Evolutionary conservation across 495 filamentous ascomycete genomes (phyloP).

Genomic region (Tuber borchii): DNA sequence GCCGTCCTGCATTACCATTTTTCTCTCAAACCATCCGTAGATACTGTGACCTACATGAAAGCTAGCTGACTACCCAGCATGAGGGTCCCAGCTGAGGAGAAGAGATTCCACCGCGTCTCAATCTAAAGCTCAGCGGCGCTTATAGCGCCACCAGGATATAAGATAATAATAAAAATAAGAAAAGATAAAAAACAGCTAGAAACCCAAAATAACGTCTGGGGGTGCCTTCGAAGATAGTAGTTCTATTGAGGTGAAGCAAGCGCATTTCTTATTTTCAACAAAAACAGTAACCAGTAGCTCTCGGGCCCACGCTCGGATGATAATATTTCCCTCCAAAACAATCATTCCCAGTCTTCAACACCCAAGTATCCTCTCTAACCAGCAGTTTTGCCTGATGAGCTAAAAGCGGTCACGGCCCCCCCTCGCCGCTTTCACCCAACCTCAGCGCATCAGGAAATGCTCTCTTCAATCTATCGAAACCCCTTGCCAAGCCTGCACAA

Average conservation of each 20-base stretch:
- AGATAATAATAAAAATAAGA: background rate
- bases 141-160: background rate
- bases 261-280: background rate
- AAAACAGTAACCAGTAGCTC: too few species aligned
- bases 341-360: background rate
- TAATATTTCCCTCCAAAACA: background rate
- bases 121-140: background rate
- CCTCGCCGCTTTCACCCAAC: too few species aligned
- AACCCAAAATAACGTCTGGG: background rate
- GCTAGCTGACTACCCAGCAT: background rate
- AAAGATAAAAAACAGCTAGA: background rate
- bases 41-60: background rate
- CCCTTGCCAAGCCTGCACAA: background rate
- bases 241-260: background rate
- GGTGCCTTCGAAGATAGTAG: background rate
- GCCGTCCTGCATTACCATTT: background rate
- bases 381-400: background rate
- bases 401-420: background rate
- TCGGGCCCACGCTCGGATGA: background rate
- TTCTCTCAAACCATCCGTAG: background rate
- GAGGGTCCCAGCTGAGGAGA: background rate
- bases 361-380: background rate
- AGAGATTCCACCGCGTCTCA: background rate
- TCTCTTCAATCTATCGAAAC: background rate
- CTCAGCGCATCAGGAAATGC: background rate